Evolutionary conservation across 129 eudicot species (phyloP), one percentile per base, ranked within the genome.

Genomic region (Scalesia atractyloides): DNA sequence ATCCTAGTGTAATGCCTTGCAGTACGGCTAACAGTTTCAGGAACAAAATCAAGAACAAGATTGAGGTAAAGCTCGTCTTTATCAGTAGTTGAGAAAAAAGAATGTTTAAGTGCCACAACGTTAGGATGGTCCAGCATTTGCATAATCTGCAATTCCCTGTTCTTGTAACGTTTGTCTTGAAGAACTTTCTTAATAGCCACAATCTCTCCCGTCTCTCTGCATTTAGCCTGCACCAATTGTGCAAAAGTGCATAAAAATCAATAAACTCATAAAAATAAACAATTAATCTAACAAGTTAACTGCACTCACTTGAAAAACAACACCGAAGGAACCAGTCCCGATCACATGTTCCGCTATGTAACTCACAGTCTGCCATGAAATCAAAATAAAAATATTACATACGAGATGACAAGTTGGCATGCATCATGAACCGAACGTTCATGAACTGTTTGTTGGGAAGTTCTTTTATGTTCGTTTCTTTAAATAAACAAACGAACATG

Each of bases 81-180:
- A 64, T 95, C 99, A 11, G 96, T 90, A 16, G 92, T 88, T 72
- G 99, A 86, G 75, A 86, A 91, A 82, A 95, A 95, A 44, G 88
- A 95, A 83, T 95, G 99, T 73, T 91, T 95, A 41, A 95, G 88
- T 65, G 94, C 89, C 60, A 95, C 97, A 82, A 86, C 83, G 67
- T 95, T 95, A 39, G 99, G 99, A 86, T 95, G 99, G 74, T 95
- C 99, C 85, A 95, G 76, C 99, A 88, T 90, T 80, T 91, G 99
- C 99, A 95, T 88, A 69, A 91, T 95, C 76, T 95, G 97, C 65
- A 95, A 66, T 79, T 95, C 99, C 75, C 99, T 88, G 75, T 95
- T 95, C 85, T 95, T 95, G 92, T 95, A 95, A 68, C 99, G 96
- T 72, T 88, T 95, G 86, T 95, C 99, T 83, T 95, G 99, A 75